Percentiles rank a stretch among this genome's conserved stretches.
phyloP scores from a whole-genome alignment of 768 basidiomycete species.

The Agaricus blazei region DNA sequence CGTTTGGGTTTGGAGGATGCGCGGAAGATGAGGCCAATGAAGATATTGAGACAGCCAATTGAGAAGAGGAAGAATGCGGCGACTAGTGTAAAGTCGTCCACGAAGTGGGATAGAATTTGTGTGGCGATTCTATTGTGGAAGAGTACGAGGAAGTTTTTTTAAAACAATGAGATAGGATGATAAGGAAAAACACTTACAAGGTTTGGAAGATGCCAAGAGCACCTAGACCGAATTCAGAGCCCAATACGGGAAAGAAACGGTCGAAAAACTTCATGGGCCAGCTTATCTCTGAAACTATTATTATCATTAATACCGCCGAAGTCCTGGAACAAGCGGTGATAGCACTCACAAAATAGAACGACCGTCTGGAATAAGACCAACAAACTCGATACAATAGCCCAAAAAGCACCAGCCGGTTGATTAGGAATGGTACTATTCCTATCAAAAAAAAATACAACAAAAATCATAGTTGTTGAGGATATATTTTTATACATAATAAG shows the following conservation, averaged over 20 bases:
- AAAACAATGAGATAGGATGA: neutral
- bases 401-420: slow-evolving; percentile 88
- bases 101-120: slow-evolving; percentile 70
- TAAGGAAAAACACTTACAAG: slow-evolving; percentile 46
- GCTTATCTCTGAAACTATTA: slow-evolving; percentile 63
- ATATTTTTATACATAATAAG: neutral
- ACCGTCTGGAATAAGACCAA: slow-evolving; percentile 79
- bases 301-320: neutral
- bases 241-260: slow-evolving; percentile 89
- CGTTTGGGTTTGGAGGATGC: slow-evolving; percentile 56
- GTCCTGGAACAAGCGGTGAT: neutral
- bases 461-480: neutral
- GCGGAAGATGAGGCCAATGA: slow-evolving; percentile 71
- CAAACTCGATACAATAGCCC: slow-evolving; percentile 83
- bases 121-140: slow-evolving; percentile 50
- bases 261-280: slow-evolving; percentile 80
- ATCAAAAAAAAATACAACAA: neutral
- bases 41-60: slow-evolving; percentile 83
- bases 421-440: slow-evolving; percentile 87
- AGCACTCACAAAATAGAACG: slow-evolving; percentile 56
- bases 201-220: slow-evolving; percentile 80
- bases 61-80: slow-evolving; percentile 90
- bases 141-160: neutral
- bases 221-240: slow-evolving; percentile 79
- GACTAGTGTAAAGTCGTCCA: slow-evolving; percentile 85